These are phyloP conservation scores for Melastoma malabathricum DNA, from an alignment of 345 rosid genomes.

Conservation along the genomic window DNA sequence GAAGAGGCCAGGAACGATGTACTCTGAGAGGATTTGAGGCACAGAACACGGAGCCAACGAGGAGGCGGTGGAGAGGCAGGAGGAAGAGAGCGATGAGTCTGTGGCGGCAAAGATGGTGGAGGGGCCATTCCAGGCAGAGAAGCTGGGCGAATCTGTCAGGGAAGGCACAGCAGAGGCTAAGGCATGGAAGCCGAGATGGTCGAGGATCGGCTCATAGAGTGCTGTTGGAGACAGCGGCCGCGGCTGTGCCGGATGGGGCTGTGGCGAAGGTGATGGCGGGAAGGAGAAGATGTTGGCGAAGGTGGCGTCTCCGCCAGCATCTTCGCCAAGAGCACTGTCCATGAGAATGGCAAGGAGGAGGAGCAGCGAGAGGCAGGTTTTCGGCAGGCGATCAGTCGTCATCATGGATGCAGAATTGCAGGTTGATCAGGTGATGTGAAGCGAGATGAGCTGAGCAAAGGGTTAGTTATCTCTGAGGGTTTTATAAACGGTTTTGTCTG, in stretches of 20 bases:
- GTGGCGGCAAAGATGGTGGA: conserved; percentile 55
- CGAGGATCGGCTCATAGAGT: conserved; percentile 32
- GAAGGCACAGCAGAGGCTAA: conserved; percentile 42
- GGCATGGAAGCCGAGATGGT: conserved; percentile 54
- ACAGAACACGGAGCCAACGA: conserved; percentile 32
- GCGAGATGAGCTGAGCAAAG: too few species aligned
- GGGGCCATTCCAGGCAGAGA: conserved; percentile 41
- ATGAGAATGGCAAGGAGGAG: neutral
- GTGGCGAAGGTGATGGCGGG: conserved; percentile 4
- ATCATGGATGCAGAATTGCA: too few species aligned
- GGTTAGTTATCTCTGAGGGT: too few species aligned
- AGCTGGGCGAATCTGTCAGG: conserved; percentile 21
- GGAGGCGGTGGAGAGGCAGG: conserved; percentile 36
- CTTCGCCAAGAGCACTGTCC: neutral
- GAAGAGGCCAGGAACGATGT: conserved; percentile 55
- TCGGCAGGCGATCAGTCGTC: too few species aligned
- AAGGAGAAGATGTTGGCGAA: neutral
- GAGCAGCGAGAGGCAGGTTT: neutral
- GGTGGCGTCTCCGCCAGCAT: neutral
- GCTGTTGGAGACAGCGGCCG: conserved; percentile 12
- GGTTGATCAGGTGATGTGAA: too few species aligned
- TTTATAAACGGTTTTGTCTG: too few species aligned
- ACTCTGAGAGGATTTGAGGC: conserved; percentile 45
- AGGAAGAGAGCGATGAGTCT: conserved; percentile 46
- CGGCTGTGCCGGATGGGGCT: conserved; percentile 1